These are phyloP conservation scores for Euphorbia schlechtendalii DNA, from an alignment of 441 rosid genomes.

Conservation along the genomic window DNA sequence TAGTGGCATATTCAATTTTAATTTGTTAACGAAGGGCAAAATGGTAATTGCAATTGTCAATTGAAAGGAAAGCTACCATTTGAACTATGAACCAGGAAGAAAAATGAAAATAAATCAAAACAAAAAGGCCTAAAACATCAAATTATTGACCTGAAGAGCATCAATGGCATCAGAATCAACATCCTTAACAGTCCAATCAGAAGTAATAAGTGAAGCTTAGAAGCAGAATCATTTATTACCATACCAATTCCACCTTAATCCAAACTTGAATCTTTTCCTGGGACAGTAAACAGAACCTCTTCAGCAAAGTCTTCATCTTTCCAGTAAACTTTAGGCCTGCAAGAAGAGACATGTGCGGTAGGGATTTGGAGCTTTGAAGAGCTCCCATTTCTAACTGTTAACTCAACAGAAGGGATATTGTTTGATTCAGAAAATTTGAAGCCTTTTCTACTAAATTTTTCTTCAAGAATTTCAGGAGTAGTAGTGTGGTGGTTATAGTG, in stretches of 20 bases:
- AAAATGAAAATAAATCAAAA: background rate
- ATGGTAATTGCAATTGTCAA: too few species aligned
- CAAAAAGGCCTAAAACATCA: background rate
- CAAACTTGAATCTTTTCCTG: constrained; percentile 26
- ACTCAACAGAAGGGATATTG: constrained; percentile 48
- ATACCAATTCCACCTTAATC: constrained; percentile 71
- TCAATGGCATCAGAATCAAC: constrained; percentile 88
- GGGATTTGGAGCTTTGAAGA: constrained; percentile 56
- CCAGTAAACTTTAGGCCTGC: constrained; percentile 81
- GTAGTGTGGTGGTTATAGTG: constrained; percentile 20
- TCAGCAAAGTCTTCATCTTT: constrained; percentile 68
- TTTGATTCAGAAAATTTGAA: constrained; percentile 63
- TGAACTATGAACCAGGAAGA: background rate
- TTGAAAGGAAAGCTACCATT: too few species aligned
- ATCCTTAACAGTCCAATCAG: constrained; percentile 72
- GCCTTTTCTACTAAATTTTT: constrained; percentile 65
- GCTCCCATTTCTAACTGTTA: constrained; percentile 85
- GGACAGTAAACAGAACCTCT: constrained; percentile 71
- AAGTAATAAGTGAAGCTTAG: constrained; percentile 42
- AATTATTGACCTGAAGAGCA: constrained; percentile 68
- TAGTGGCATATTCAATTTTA: too few species aligned
- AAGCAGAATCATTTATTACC: constrained; percentile 57
- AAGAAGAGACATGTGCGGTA: constrained; percentile 73
- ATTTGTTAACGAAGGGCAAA: too few species aligned
- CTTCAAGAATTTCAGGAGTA: constrained; percentile 43